phyloP scores from a whole-genome alignment of 192 early-diverging fungal genomes.

The Backusella macrospora region DNA sequence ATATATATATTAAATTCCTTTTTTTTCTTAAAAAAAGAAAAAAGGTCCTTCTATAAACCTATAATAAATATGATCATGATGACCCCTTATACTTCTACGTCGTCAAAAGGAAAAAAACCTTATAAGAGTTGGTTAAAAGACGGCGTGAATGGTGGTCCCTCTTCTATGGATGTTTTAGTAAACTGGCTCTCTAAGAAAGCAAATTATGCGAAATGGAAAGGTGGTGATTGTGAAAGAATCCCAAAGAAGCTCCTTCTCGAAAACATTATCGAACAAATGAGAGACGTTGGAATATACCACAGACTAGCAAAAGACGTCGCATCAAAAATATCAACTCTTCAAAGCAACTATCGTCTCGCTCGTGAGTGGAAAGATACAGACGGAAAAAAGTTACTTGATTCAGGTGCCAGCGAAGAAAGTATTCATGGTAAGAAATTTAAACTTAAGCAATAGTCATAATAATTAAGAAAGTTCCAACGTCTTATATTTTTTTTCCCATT shows the following conservation, averaged over 20 bases:
- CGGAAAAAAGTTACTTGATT: slow-evolving; percentile 25
- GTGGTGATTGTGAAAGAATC: slow-evolving; percentile 36
- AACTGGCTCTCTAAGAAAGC: slow-evolving; percentile 37
- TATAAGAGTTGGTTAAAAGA: slow-evolving; percentile 41
- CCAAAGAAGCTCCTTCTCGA: slow-evolving; percentile 34
- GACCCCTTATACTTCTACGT: slow-evolving; percentile 25
- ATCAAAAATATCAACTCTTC: slow-evolving; percentile 36
- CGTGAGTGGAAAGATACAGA: slow-evolving; percentile 40
- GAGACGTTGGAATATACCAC: slow-evolving; percentile 36
- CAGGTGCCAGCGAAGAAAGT: slow-evolving; percentile 31
- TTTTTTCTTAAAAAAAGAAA: neutral
- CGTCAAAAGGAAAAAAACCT: slow-evolving; percentile 37
- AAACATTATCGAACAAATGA: slow-evolving; percentile 34
- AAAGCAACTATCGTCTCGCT: slow-evolving; percentile 38
- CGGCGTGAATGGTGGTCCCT: slow-evolving; percentile 33
- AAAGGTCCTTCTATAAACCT: too few species aligned
- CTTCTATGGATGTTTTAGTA: slow-evolving; percentile 36
- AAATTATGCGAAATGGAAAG: slow-evolving; percentile 37
- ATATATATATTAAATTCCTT: too few species aligned
- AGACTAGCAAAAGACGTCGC: slow-evolving; percentile 37
- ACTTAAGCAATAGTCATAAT: neutral
- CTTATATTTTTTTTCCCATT: neutral
- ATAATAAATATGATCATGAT: slow-evolving; percentile 36
- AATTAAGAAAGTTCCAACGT: neutral
- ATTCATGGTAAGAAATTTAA: slow-evolving; percentile 34